Conservation (phyloP, 768 basidiomycete genomes). For the Lenzites betulinus region DNA sequence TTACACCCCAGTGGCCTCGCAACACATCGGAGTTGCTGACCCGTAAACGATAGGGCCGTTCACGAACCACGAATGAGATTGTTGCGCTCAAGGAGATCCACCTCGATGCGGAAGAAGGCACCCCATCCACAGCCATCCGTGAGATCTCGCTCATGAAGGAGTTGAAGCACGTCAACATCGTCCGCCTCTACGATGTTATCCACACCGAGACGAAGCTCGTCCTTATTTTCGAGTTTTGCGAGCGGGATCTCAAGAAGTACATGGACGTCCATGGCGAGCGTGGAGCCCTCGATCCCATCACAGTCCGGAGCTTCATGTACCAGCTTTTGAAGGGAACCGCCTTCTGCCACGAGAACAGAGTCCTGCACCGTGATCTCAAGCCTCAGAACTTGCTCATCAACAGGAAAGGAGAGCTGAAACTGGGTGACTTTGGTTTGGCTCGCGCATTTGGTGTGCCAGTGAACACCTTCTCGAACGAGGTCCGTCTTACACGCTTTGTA, state of each 20-base stretch:
- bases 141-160: slow-evolving; percentile 99
- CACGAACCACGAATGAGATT: slow-evolving; percentile 96
- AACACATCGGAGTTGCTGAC: slow-evolving; percentile 1
- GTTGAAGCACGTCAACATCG: slow-evolving; percentile 98
- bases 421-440: slow-evolving; percentile 97
- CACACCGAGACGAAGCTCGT: slow-evolving; percentile 98
- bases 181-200: slow-evolving; percentile 97
- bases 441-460: slow-evolving; percentile 98
- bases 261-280: slow-evolving; percentile 99
- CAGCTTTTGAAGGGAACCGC: slow-evolving; percentile 96
- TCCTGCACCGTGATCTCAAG: slow-evolving; percentile 96
- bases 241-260: slow-evolving; percentile 98
- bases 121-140: slow-evolving; percentile 96
- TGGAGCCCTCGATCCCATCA: slow-evolving; percentile 87
- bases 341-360: slow-evolving; percentile 98
- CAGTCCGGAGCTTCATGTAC: slow-evolving; percentile 95
- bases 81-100: slow-evolving; percentile 99
- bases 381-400: slow-evolving; percentile 99
- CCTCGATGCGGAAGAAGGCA: slow-evolving; percentile 98
- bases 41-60: slow-evolving; percentile 69
- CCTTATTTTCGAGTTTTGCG: slow-evolving; percentile 97
- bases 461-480: slow-evolving; percentile 99
- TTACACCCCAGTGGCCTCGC: slow-evolving; percentile 7
- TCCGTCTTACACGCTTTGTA: slow-evolving; percentile 26
- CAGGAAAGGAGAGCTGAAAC: slow-evolving; percentile 92